Evolutionary conservation across 768 basidiomycete species (phyloP), one percentile per base, ranked within the genome.

Genomic region (Podaxis carcinomalis): DNA sequence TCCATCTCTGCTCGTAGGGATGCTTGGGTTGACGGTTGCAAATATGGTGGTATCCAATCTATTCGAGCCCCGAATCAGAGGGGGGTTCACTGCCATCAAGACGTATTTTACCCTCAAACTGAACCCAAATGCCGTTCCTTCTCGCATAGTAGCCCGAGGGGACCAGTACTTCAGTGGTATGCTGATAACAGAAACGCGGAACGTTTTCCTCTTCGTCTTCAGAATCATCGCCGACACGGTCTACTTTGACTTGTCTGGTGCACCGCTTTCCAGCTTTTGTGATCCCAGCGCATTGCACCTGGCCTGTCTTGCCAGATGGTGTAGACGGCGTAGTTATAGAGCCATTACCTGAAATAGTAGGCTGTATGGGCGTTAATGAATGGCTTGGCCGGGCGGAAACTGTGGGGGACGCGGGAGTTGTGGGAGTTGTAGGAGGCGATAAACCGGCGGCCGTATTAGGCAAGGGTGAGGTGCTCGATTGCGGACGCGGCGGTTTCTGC

Each of bases 31-130:
- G 85, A 82, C 4, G 69, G 62, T 56, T 81, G 80, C 39, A 93
- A 71, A 68, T 91, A 90, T 25, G 71, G 64, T 6, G 89, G 87
- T 65, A 93, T 87, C 80, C 85, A 92, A 64, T 83, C 90, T 90
- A 46, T 47, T 52, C 57, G 55, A 14, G 59, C 25, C 63, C 53
- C 46, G 59, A 59, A 21, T 64, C 58, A 65, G 49, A 40, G 47
- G 27, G 27, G 16, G 58, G 55, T 10, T 21, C 16, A 51, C 46
- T 44, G 50, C 50, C 32, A 9, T 49, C 23, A 52, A 9, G 42
- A 42, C 6, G 53, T 19, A 27, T 62, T 74, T 65, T 68, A 88
- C 89, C 78, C 57, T 76, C 75, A 68, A 89, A 90, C 25, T 78
- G 73, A 19, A 92, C 76, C 77, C 80, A 88, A 61, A 74, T 75